Percentiles rank a stretch among this genome's conserved stretches.
Evolutionary conservation across 116 monocot species (phyloP).

Genomic region (Zostera marina): DNA sequence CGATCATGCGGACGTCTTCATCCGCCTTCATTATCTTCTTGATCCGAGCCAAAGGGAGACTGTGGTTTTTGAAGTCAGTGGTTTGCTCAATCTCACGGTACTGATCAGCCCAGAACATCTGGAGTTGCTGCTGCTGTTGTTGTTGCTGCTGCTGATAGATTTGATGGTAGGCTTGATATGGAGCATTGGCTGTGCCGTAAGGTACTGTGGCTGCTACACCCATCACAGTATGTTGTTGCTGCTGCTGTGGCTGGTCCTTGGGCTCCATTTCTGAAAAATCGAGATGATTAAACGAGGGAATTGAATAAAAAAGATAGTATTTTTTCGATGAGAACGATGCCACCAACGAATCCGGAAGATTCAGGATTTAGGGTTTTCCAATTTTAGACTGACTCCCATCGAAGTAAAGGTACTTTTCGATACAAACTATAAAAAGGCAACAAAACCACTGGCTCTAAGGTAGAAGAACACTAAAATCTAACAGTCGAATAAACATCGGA

Average conservation of each 20-base stretch:
- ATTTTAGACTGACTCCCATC: too few relatives aligned
- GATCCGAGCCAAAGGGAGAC: slow-evolving; percentile 36
- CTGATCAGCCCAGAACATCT: slow-evolving; percentile 39
- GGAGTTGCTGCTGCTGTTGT: slow-evolving; percentile 18
- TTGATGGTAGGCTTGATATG: slow-evolving; percentile 17
- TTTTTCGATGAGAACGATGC: not conserved
- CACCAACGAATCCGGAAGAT: too few relatives aligned
- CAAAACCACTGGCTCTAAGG: too few relatives aligned
- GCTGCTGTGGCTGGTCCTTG: slow-evolving; percentile 15
- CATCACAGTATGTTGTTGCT: slow-evolving; percentile 31
- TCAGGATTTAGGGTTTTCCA: too few relatives aligned
- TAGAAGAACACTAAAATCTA: too few relatives aligned
- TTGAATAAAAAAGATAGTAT: not conserved
- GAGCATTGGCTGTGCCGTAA: slow-evolving; percentile 24
- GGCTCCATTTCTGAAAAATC: slow-evolving; percentile 4
- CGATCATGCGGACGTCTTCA: slow-evolving; percentile 36
- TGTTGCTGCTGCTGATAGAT: slow-evolving; percentile 12
- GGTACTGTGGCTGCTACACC: slow-evolving; percentile 23
- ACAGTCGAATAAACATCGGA: too few relatives aligned
- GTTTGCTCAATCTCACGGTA: slow-evolving; percentile 30
- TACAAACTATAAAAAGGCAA: too few relatives aligned
- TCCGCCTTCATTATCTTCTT: slow-evolving; percentile 47
- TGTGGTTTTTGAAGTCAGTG: slow-evolving; percentile 36
- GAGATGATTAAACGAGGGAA: not conserved
- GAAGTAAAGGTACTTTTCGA: too few relatives aligned